phyloP scores from a whole-genome alignment of 2,329 filamentous ascomycete genomes.

The Dryadomyces sulphureus region DNA sequence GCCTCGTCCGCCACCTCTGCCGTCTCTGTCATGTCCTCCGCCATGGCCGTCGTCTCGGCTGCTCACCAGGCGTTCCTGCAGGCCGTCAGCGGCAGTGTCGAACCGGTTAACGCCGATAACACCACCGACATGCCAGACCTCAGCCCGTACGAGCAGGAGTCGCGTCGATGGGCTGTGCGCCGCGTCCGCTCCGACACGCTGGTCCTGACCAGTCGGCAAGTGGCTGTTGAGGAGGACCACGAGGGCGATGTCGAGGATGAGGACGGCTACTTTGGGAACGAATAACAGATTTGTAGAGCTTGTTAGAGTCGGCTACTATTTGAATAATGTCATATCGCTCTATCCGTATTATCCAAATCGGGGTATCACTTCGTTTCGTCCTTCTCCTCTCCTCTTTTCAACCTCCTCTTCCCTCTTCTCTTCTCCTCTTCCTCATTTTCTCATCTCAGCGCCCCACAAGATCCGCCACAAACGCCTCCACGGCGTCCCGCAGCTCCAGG shows the following conservation, averaged over 20 bases:
- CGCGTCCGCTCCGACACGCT: not conserved
- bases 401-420: not conserved
- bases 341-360: too few species aligned
- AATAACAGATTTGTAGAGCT: too few species aligned
- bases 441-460: conserved; percentile 4
- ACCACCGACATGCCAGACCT: not conserved
- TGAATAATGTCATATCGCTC: too few species aligned
- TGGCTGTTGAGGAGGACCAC: not conserved
- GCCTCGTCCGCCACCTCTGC: conserved; percentile 5
- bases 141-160: not conserved
- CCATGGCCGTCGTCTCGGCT: not conserved
- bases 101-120: not conserved
- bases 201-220: not conserved
- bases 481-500: conserved; percentile 17
- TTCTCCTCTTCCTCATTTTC: not conserved
- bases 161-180: not conserved
- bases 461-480: conserved; percentile 16
- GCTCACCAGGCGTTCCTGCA: conserved; percentile 4
- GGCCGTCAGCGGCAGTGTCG: not conserved
- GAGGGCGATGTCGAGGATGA: not conserved
- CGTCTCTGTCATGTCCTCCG: not conserved
- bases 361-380: not conserved
- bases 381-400: not conserved
- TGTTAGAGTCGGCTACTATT: too few species aligned
- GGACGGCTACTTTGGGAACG: not conserved